phyloP scores from a whole-genome alignment of 768 basidiomycete genomes.

The Podaxis carcinomalis region DNA sequence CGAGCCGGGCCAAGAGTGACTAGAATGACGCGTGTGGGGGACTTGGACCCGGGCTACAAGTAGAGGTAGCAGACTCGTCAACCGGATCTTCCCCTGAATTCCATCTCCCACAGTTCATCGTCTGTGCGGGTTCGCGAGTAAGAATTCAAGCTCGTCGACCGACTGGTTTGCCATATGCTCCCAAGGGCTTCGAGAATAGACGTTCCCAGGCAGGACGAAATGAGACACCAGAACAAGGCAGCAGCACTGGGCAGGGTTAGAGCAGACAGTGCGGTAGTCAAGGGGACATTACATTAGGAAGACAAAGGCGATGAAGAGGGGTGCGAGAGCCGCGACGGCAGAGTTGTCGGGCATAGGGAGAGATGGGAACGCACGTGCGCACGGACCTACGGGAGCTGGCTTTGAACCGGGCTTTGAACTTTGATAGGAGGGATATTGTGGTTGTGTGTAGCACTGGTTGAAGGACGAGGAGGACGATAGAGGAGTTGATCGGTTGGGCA shows the following conservation, averaged over 20 bases:
- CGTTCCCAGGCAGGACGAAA: constrained; percentile 63
- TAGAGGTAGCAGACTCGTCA: not conserved
- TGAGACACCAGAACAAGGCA: constrained; percentile 57
- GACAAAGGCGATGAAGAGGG: constrained; percentile 42
- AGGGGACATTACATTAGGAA: constrained; percentile 39
- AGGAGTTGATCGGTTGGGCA: too few species aligned
- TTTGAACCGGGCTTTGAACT: constrained; percentile 21
- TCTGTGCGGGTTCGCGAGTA: constrained; percentile 34
- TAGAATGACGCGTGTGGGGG: not conserved
- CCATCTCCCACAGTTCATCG: constrained; percentile 60
- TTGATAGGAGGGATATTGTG: not conserved
- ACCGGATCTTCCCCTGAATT: constrained; percentile 18
- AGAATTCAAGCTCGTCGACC: too few species aligned
- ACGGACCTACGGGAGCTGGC: constrained; percentile 8
- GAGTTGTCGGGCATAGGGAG: not conserved
- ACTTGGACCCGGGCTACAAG: not conserved
- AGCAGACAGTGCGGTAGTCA: not conserved
- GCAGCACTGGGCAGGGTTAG: constrained; percentile 23
- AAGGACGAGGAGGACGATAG: too few species aligned
- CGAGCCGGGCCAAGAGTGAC: not conserved
- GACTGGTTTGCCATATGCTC: constrained; percentile 18
- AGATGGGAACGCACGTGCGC: not conserved
- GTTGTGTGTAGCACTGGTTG: too few species aligned
- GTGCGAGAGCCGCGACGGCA: constrained; percentile 21
- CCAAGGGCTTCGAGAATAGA: constrained; percentile 41